Evolutionary conservation across 177 flowering plant species (phyloP), one percentile per base, ranked within the genome.

Genomic region (Vitis hybrid): DNA sequence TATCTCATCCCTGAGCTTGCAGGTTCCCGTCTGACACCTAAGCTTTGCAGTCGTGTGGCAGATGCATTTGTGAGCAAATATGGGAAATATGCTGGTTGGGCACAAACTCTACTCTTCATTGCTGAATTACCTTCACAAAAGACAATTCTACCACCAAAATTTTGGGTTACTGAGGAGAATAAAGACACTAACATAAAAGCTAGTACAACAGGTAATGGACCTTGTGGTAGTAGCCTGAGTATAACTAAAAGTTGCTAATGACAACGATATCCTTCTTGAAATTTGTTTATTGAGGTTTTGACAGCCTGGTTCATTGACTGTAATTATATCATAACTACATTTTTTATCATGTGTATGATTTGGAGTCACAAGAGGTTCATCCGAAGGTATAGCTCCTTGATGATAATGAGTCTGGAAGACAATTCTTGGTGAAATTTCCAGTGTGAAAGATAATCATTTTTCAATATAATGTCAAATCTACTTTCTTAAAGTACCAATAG

Each of bases 1-100:
- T 77, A 91, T 79, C 86, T 91, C 66, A 65, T 88, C 49, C 99
- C 99, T 6, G 98, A 93, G 83, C 93, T 95, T 73, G 92, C 93
- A 30, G 93, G 96, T 60, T 82, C 87, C 40, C 81, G 83, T 12
- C 70, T 88, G 69, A 90, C 98, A 15, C 86, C 91, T 11, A 88
- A 89, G 80, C 87, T 87, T n/a, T 80, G 80, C 73, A 74, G 63
- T 67, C 91, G 83, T 48, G 99, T 95, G 68, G 88, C 97, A 10
- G 97, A 93, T 72, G 97, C 98, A 69, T 93, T 95, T 84, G 94
- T 95, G 51, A 80, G 77, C 64, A 93, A 90, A 79, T 95, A 87
- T 73, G 99, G 99, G 50, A 85, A 89, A 67, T 95, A 90, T 82
- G 99, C 99, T 72, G 99, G 98, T 21, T 95, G 99, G 99, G 99